These are phyloP conservation scores for Russula dissimulans DNA, from an alignment of 768 basidiomycete species.

Conservation along the genomic window DNA sequence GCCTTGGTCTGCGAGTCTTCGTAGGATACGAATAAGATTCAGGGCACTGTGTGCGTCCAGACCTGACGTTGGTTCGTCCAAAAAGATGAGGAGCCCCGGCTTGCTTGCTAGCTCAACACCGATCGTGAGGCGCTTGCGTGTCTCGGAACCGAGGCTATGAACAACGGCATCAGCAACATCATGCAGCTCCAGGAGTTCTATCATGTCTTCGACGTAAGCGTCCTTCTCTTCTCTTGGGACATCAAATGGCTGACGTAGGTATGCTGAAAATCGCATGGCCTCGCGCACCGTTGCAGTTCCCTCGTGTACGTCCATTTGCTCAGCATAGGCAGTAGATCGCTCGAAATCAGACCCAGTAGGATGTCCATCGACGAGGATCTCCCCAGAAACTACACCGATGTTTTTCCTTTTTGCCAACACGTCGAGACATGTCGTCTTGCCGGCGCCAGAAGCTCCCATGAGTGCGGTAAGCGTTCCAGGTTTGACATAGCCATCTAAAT, in stretches of 20 bases:
- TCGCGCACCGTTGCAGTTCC: conserved; percentile 77
- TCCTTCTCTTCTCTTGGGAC: conserved; percentile 68
- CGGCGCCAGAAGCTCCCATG: conserved; percentile 81
- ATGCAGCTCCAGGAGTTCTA: conserved; percentile 77
- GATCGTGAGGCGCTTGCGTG: conserved; percentile 81
- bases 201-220: conserved; percentile 71
- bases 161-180: conserved; percentile 79
- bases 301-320: conserved; percentile 84
- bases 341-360: conserved; percentile 46
- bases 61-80: conserved; percentile 48
- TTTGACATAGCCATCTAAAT: conserved; percentile 72
- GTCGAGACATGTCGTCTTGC: conserved; percentile 64
- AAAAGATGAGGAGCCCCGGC: conserved; percentile 65
- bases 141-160: conserved; percentile 54
- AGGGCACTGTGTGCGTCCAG: conserved; percentile 63
- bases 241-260: conserved; percentile 65
- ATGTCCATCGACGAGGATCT: conserved; percentile 56
- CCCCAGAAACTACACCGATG: conserved; percentile 56
- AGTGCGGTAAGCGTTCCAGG: conserved; percentile 85
- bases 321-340: conserved; percentile 20
- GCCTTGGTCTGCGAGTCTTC: conserved; percentile 76
- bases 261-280: conserved; percentile 77
- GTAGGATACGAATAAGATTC: conserved; percentile 73
- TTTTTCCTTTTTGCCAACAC: conserved; percentile 67
- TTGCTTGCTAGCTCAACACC: conserved; percentile 89